Conservation (phyloP, 2,329 filamentous ascomycete species). For the Escovopsis sp. region DNA sequence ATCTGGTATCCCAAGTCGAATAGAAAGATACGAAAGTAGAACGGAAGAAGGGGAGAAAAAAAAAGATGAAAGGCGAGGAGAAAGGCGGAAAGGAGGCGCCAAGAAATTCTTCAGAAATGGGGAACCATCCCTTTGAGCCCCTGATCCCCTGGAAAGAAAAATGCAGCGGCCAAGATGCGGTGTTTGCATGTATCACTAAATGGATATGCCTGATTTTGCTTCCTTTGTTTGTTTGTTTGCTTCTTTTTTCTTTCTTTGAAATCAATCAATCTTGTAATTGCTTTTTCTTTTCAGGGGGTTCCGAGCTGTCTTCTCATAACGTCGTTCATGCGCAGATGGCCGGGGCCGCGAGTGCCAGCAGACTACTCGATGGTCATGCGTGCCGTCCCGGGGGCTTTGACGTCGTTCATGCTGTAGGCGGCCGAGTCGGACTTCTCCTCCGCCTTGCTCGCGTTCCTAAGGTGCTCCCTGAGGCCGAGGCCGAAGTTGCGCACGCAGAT, state of each 20-base stretch:
- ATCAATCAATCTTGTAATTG: neutral
- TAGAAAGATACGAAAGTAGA: too few species aligned
- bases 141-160: too few species aligned
- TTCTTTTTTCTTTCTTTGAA: neutral
- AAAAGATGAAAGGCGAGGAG: too few species aligned
- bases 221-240: neutral
- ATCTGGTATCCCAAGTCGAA: too few species aligned
- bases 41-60: too few species aligned
- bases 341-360: constrained; percentile 5
- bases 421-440: constrained; percentile 41
- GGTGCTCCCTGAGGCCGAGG: constrained; percentile 75
- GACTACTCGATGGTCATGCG: constrained; percentile 46
- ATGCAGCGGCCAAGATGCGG: too few species aligned
- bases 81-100: too few species aligned
- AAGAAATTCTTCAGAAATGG: too few species aligned
- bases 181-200: too few species aligned
- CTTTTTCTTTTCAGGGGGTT: too few species aligned
- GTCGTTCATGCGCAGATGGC: neutral
- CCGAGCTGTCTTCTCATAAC: too few species aligned
- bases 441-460: constrained; percentile 38
- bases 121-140: too few species aligned
- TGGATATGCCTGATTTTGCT: neutral
- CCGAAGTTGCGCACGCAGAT: constrained; percentile 85
- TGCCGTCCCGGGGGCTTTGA: constrained; percentile 37
- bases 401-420: constrained; percentile 40